A percentile compares a stretch with the other conserved stretches of the same genome.
These are phyloP conservation scores for Scedosporium boydii DNA, from an alignment of 2,329 filamentous ascomycete species.

Conservation along the genomic window DNA sequence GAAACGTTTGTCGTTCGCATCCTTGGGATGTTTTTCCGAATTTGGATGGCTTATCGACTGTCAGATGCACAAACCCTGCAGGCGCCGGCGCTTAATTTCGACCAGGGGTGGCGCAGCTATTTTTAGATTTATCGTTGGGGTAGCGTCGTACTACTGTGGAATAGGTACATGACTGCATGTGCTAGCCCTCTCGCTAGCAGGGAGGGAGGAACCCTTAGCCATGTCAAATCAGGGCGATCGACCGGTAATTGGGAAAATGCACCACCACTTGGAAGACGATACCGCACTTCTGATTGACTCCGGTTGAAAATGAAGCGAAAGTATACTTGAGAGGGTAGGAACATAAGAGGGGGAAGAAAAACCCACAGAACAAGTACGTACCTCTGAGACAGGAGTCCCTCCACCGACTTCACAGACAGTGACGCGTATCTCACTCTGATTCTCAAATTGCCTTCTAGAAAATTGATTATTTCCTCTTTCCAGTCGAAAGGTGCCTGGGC, in stretches of 20 bases:
- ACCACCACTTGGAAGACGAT: not conserved
- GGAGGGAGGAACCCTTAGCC: not conserved
- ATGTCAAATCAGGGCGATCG: not conserved
- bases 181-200: too few species aligned
- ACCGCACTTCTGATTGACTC: not conserved
- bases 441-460: not conserved
- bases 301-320: too few species aligned
- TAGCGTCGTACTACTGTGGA: not conserved
- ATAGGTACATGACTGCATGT: too few species aligned
- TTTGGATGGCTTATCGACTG: not conserved
- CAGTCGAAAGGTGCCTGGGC: not conserved
- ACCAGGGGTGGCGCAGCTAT: not conserved
- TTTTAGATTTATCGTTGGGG: slow-evolving; percentile 1
- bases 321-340: too few species aligned
- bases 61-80: not conserved
- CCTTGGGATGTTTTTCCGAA: not conserved
- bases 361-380: too few species aligned
- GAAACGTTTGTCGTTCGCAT: not conserved
- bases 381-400: too few species aligned
- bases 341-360: too few species aligned
- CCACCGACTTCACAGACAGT: not conserved
- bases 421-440: not conserved
- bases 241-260: not conserved
- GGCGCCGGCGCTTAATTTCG: not conserved
- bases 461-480: not conserved